A percentile compares a stretch with the other conserved stretches of the same genome.
Conservation (phyloP, 2,329 filamentous ascomycete genomes). For the Pestalotiopsis sp. region DNA sequence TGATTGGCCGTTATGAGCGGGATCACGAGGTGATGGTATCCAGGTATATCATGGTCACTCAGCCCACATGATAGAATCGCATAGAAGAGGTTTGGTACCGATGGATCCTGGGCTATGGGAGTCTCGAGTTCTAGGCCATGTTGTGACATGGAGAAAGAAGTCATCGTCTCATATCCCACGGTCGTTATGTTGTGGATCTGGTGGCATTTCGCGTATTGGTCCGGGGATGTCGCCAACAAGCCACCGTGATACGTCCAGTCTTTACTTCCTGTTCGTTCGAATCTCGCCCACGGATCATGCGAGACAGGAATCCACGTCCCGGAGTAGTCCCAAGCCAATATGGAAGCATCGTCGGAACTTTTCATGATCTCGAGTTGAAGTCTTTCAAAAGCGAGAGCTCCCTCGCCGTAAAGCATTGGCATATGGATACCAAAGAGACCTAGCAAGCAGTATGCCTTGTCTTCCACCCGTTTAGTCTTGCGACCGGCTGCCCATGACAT, state of each 20-base stretch:
- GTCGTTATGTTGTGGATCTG: not conserved
- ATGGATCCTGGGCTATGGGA: not conserved
- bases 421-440: constrained; percentile 1
- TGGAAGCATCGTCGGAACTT: not conserved
- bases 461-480: not conserved
- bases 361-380: constrained; percentile 4
- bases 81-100: not conserved
- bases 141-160: not conserved
- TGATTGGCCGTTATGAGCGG: too few species aligned
- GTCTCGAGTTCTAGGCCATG: not conserved
- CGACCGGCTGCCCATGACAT: constrained; percentile 1
- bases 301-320: not conserved
- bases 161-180: not conserved
- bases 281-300: not conserved
- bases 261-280: too few species aligned
- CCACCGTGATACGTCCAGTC: not conserved
- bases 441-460: not conserved
- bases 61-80: not conserved
- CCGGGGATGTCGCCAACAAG: not conserved
- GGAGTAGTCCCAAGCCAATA: constrained; percentile 1
- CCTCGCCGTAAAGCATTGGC: constrained; percentile 9
- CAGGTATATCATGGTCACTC: not conserved
- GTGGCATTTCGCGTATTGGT: not conserved
- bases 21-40: too few species aligned
- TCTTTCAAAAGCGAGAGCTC: not conserved